Percentiles rank a stretch among this genome's conserved stretches.
Conservation (phyloP, 371 early-diverging fungal species). For the Syncephalastrum sp. region DNA sequence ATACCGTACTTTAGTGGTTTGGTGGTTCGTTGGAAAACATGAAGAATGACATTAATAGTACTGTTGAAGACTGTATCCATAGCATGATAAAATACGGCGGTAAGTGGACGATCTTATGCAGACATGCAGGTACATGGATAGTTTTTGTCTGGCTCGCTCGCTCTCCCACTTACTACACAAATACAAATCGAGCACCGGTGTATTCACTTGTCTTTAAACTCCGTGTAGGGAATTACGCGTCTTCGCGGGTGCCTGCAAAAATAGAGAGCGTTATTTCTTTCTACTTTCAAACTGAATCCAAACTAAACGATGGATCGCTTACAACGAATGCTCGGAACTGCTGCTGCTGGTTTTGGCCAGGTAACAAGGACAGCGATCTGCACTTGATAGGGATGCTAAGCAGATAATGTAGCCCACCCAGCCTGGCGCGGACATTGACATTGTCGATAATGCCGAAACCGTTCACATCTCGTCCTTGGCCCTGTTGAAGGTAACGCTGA, state of each 20-base stretch:
- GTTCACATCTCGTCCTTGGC: constrained; percentile 99
- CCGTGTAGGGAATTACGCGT: constrained; percentile 8
- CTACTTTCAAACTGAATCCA: not conserved
- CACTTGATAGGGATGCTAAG: not conserved
- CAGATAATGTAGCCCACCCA: constrained; percentile 42
- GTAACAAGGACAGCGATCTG: constrained; percentile 9
- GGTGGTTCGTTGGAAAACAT: not conserved
- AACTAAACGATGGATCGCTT: constrained; percentile 60
- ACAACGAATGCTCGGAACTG: constrained; percentile 69
- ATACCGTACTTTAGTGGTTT: not conserved
- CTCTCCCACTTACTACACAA: too few species aligned
- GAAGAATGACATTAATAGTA: not conserved
- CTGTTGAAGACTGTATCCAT: not conserved
- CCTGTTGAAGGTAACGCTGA: constrained; percentile 85
- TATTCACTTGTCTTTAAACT: too few species aligned
- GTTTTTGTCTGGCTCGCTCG: too few species aligned
- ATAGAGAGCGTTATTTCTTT: not conserved
- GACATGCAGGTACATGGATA: too few species aligned
- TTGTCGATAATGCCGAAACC: constrained; percentile 98
- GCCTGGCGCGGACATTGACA: constrained; percentile 84
- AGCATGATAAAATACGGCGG: too few species aligned
- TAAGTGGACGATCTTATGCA: too few species aligned
- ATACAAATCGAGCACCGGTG: too few species aligned
- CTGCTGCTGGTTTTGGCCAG: constrained; percentile 53
- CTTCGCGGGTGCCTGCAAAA: not conserved